Conservation (phyloP, 2,329 filamentous ascomycete genomes). For the Diaporthe capsici region DNA sequence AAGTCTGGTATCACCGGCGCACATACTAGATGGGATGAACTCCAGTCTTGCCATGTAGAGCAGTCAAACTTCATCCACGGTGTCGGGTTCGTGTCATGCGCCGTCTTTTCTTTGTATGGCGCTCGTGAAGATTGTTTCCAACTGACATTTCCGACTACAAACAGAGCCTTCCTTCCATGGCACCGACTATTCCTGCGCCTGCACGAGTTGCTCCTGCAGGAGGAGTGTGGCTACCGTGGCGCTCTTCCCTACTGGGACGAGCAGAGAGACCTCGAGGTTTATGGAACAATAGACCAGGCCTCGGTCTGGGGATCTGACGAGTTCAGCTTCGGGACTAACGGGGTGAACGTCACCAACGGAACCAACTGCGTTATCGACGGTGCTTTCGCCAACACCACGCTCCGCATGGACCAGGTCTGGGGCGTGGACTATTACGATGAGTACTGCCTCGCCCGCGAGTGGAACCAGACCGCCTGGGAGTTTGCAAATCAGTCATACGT, state of each 20-base stretch:
- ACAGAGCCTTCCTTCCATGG: constrained; percentile 7
- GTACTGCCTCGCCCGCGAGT: constrained; percentile 3
- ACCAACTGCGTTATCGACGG: constrained; percentile 10
- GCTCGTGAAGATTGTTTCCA: neutral
- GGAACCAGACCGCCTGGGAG: neutral
- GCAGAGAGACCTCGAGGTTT: constrained; percentile 1
- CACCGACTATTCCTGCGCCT: constrained; percentile 6
- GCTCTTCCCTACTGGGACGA: constrained; percentile 21
- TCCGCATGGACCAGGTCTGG: neutral
- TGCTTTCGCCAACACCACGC: constrained; percentile 11
- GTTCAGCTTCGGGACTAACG: constrained; percentile 16
- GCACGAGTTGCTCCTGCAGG: neutral
- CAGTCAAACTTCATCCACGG: constrained; percentile 23
- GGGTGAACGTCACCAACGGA: constrained; percentile 6
- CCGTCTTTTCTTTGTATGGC: neutral
- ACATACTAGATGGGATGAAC: constrained; percentile 13
- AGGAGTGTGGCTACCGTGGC: constrained; percentile 7
- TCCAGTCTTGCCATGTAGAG: constrained; percentile 21
- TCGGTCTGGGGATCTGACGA: neutral
- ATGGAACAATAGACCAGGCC: neutral
- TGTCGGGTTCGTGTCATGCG: neutral
- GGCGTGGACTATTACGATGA: neutral
- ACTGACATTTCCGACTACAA: neutral
- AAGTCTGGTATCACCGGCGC: constrained; percentile 8
- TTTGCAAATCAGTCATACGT: neutral